Evolutionary conservation across 2,329 filamentous ascomycete species (phyloP).

Genomic region (Beauveria bassiana): DNA sequence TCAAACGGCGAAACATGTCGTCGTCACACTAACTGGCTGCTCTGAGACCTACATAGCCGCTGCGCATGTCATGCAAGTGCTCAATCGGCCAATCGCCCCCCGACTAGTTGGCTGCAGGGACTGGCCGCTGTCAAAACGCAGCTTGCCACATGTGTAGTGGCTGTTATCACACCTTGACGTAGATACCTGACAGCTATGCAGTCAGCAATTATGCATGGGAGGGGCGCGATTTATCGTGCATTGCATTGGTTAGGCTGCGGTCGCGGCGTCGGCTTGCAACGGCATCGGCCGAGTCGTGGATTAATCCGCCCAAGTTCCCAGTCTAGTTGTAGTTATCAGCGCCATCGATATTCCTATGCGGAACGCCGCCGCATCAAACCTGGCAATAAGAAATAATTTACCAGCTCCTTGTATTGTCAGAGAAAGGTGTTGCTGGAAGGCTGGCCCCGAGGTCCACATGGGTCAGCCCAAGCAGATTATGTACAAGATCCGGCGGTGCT

Average conservation of each 20-base stretch:
- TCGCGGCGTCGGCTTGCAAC: background rate
- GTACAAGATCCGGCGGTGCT: constrained; percentile 6
- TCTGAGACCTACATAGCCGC: constrained; percentile 32
- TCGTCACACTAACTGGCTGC: constrained; percentile 13
- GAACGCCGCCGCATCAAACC: background rate
- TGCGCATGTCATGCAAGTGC: constrained; percentile 35
- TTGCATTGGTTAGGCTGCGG: background rate
- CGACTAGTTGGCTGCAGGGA: constrained; percentile 6
- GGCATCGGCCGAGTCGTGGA: constrained; percentile 4
- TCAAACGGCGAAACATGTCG: background rate
- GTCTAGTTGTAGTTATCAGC: background rate
- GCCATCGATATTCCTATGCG: background rate
- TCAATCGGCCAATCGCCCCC: constrained; percentile 24
- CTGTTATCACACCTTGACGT: background rate
- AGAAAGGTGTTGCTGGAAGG: background rate
- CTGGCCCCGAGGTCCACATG: constrained; percentile 1
- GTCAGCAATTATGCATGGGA: background rate
- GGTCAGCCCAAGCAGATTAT: constrained; percentile 6
- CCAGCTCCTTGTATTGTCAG: background rate
- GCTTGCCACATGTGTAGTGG: background rate
- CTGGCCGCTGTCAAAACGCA: background rate
- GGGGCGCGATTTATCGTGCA: constrained; percentile 7
- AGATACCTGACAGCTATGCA: background rate
- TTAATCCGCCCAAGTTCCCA: background rate
- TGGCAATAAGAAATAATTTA: background rate